Base-by-base conservation (phyloP, 805 yeast species). In the Metschnikowia gelsemii region DNA sequence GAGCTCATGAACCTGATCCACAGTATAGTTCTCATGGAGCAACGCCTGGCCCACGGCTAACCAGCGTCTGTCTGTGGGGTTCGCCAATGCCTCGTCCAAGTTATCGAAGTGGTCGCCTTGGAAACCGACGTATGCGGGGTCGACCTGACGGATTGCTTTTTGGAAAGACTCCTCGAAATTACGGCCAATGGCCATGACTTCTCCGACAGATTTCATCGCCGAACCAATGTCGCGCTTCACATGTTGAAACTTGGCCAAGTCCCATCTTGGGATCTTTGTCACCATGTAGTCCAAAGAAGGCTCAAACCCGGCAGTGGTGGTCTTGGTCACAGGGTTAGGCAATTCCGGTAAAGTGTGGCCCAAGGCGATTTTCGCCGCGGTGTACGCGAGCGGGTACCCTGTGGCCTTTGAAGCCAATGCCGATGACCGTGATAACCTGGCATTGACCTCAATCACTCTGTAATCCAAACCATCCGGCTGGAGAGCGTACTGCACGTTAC, bases 351-450 rank as follows among this genome's bases (percentile, higher is more conserved):
- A 78, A 24, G 98, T 88, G 72, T 86, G 87, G 50, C 96, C 96
- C 46, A 91, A 76, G 40, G 93, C 99, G 55, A 91, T 85, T 74
- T 91, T 91, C 45, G 98, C 98, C 52, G 99, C 99, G 41, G 97
- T 93, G 69, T 91, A 91, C 44, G 99, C 99, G 58, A 91, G 80
- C 52, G 99, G 99, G 65, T 91, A 91, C 56, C 99, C 99, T 28
- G 99, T 91, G 33, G 99, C 99, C 71, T 91, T 91, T 27, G 98
- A 91, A 23, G 99, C 99, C 54, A 91, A 78, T 32, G 99, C 99
- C 25, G 97, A 90, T 22, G 98, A 93, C 62, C 99, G 82, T 30
- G 97, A 90, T 56, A 91, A 77, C 68, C 99, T 83, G 32, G 99
- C 99, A 62, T 91, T 91, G 50, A 91, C 99, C 70, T 91, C 99